A percentile compares a stretch with the other conserved stretches of the same genome.
Evolutionary conservation across 169 alveolate species (phyloP).

Genomic region (Cryptosporidium ryanae): DNA sequence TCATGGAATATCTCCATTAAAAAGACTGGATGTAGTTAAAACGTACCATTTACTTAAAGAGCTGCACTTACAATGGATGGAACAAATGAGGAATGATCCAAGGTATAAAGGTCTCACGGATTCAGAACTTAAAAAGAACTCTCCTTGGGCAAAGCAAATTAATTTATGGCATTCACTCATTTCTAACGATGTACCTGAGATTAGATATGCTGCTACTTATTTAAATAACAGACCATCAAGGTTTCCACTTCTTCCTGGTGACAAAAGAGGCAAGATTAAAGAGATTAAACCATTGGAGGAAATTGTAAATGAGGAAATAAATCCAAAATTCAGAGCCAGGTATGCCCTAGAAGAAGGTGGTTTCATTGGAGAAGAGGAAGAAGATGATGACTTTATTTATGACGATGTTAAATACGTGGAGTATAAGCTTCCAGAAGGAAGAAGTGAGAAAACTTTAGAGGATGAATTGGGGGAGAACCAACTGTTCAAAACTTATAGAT

Average conservation of each 20-base stretch:
- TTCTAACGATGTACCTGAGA: slow-evolving; percentile 35
- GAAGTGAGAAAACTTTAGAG: background rate
- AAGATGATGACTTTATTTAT: slow-evolving; percentile 11
- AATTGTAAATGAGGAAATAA: background rate
- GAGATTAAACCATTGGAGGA: slow-evolving; percentile 57
- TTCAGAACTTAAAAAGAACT: slow-evolving; percentile 33
- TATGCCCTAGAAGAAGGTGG: slow-evolving; percentile 40
- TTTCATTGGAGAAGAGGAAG: slow-evolving; percentile 11
- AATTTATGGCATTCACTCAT: slow-evolving; percentile 52
- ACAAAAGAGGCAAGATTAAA: slow-evolving; percentile 47
- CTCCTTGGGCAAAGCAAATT: slow-evolving; percentile 67
- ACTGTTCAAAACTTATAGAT: background rate
- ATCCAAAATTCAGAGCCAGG: slow-evolving; percentile 64
- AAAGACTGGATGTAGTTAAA: slow-evolving; percentile 17
- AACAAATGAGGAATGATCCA: slow-evolving; percentile 65
- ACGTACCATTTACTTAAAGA: slow-evolving; percentile 25
- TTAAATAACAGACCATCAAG: slow-evolving; percentile 59
- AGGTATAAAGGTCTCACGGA: slow-evolving; percentile 58
- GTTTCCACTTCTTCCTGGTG: slow-evolving; percentile 67
- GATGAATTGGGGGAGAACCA: background rate
- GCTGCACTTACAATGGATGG: slow-evolving; percentile 68
- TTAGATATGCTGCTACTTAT: slow-evolving; percentile 65
- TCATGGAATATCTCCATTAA: slow-evolving; percentile 47
- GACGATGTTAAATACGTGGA: background rate
- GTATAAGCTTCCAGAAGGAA: no score